Percentiles rank a stretch among this genome's conserved stretches.
These are phyloP conservation scores for Irpex sp. DNA, from an alignment of 1,284 basidiomycete genomes.

Conservation along the genomic window DNA sequence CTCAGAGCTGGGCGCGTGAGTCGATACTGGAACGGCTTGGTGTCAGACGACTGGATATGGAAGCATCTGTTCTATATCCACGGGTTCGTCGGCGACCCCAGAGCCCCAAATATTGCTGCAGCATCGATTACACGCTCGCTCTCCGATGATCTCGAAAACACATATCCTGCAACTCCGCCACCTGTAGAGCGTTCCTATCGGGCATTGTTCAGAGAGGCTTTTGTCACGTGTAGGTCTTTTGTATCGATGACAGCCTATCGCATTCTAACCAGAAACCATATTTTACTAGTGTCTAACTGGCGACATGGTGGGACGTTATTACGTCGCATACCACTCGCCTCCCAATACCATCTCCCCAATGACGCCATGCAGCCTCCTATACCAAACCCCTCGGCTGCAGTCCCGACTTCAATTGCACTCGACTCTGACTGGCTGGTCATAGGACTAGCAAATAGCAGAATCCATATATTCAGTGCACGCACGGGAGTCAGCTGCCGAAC, in stretches of 20 bases:
- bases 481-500: conserved; percentile 80
- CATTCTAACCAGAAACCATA: conserved; percentile 2
- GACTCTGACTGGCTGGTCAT: conserved; percentile 87
- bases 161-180: conserved; percentile 9
- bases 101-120: conserved; percentile 14
- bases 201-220: conserved; percentile 74
- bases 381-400: conserved; percentile 20
- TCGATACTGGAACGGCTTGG: conserved; percentile 72
- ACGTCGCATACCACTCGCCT: conserved; percentile 50
- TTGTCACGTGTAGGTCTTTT: conserved; percentile 60
- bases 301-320: conserved; percentile 76
- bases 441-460: conserved; percentile 84
- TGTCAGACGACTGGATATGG: conserved; percentile 87
- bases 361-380: conserved; percentile 15
- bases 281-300: conserved; percentile 78
- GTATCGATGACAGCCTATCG: conserved; percentile 1
- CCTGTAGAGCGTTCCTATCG: conserved; percentile 50
- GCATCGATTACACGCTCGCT: neutral
- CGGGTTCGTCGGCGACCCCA: conserved; percentile 38
- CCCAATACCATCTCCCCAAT: conserved; percentile 15
- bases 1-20: conserved; percentile 73
- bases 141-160: conserved; percentile 10
- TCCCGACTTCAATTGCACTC: conserved; percentile 79
- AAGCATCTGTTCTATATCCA: conserved; percentile 69
- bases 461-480: conserved; percentile 83